Evolutionary conservation across 179 eudicot genomes (phyloP), one percentile per base, ranked within the genome.

Genomic region (Sideroxylon spinosum): DNA sequence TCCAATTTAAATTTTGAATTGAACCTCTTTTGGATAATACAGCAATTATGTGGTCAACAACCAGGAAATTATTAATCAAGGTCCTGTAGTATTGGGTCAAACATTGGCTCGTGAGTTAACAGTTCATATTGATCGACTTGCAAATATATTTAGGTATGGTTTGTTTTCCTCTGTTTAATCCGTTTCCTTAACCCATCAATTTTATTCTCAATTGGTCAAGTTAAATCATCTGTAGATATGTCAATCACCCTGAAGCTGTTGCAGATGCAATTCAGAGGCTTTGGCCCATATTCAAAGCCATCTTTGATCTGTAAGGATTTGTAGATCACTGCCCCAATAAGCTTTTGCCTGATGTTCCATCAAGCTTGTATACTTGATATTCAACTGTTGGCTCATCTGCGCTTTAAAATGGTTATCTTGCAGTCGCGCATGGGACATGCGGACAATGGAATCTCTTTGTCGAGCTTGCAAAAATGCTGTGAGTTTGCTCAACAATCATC

Each of bases 391-490:
- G 44, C 72, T 73, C 76, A 78, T 71, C 9, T 9, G 52, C 17
- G 76, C 28, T 80, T 65, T 48, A 74, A 55, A 79, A 80, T 73
- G 56, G 44, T 78, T 25, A 61, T 79, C 48, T 19, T 84, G 81
- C 91, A 96, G 99, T 74, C 99, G 99, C 82, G 98, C 99, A 64
- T 96, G 99, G 99, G 99, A 96, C 80, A 94, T 88, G 92, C 85
- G 97, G 79, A 91, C 98, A 23, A 96, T 96, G 99, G 99, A 96
- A 85, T 91, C 99, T 32, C 95, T 96, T 75, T 96, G 98, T 81
- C 92, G 95, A 82, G 98, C 98, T 65, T 96, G 99, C 86, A 96
- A 94, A 90, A 87, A 96, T 88, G 98, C 99, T 61, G 99, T 96
- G 89, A 94, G 99, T 92, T 72, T 72, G 53, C 60, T 81, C 44